Conservation (phyloP, 768 basidiomycete genomes). For the Pleurotus tuoliensis region DNA sequence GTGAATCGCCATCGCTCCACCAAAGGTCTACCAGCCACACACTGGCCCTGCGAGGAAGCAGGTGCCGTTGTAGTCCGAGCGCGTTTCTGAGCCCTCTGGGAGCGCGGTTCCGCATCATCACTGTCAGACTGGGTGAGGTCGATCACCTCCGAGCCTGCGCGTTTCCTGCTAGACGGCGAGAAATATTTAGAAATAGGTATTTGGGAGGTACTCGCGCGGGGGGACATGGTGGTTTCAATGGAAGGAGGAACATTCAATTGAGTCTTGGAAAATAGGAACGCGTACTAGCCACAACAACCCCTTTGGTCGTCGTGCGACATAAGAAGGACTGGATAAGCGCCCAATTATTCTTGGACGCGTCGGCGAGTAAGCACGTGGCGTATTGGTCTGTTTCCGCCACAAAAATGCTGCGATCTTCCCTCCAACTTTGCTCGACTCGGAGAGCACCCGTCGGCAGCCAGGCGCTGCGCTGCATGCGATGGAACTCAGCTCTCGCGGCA, state of each 20-base stretch:
- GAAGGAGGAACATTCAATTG: too few species aligned
- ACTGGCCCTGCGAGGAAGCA: neutral
- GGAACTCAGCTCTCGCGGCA: conserved; percentile 21
- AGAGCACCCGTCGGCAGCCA: neutral
- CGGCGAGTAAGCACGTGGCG: neutral
- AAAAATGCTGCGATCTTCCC: neutral
- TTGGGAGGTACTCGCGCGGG: conserved; percentile 18
- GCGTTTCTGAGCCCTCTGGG: neutral
- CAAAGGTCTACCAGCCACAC: neutral
- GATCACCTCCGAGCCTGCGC: conserved; percentile 6
- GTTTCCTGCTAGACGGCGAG: conserved; percentile 15
- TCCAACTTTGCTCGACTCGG: neutral
- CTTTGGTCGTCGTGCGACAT: neutral
- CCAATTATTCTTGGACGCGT: neutral
- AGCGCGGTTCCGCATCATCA: neutral
- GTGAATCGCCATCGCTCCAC: conserved; percentile 45
- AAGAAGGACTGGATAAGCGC: neutral
- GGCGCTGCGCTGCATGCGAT: conserved; percentile 10
- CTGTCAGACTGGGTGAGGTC: neutral
- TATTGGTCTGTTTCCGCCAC: neutral
- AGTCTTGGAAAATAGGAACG: neutral
- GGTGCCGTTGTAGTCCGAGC: neutral
- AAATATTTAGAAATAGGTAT: conserved; percentile 42
- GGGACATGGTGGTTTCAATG: too few species aligned
- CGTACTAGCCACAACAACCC: neutral